These are phyloP conservation scores for Geotrichum macrosporum DNA, from an alignment of 1,139 yeast species.

Conservation along the genomic window DNA sequence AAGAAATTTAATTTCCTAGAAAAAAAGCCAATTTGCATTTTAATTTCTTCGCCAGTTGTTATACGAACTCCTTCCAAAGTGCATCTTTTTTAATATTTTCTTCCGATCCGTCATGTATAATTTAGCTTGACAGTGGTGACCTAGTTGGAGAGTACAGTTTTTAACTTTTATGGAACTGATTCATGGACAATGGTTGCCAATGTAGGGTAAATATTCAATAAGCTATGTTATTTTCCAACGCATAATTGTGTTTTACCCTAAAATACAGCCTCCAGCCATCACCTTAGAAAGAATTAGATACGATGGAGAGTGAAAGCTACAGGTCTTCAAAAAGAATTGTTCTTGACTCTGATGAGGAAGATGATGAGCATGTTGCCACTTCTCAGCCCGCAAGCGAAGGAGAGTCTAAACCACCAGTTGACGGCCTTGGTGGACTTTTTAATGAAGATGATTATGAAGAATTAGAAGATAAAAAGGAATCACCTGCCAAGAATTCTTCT, in stretches of 20 bases:
- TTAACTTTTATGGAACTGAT: too few relatives aligned
- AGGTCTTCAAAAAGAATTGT: slow-evolving; percentile 13
- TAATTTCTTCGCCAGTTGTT: too few relatives aligned
- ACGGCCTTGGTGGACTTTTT: slow-evolving; percentile 20
- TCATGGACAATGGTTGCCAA: too few relatives aligned
- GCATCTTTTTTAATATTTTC: too few relatives aligned
- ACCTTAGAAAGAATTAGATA: too few relatives aligned
- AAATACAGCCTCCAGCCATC: background rate
- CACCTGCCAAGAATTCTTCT: slow-evolving; percentile 17
- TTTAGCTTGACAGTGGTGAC: too few relatives aligned
- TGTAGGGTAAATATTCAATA: too few relatives aligned
- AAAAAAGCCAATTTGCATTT: too few relatives aligned
- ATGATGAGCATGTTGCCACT: slow-evolving; percentile 9
- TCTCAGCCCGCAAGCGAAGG: slow-evolving; percentile 14
- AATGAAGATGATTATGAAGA: slow-evolving; percentile 27
- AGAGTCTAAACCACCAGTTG: slow-evolving; percentile 8
- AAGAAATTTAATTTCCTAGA: too few relatives aligned
- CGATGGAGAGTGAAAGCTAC: slow-evolving; percentile 10
- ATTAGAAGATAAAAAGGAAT: slow-evolving; percentile 20
- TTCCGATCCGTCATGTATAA: too few relatives aligned
- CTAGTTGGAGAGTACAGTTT: too few relatives aligned
- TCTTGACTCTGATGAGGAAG: slow-evolving; percentile 22
- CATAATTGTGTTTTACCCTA: background rate
- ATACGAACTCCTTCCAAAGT: too few relatives aligned
- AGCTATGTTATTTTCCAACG: background rate